These are phyloP conservation scores for Acer negundo DNA, from an alignment of 345 rosid genomes.

Conservation along the genomic window DNA sequence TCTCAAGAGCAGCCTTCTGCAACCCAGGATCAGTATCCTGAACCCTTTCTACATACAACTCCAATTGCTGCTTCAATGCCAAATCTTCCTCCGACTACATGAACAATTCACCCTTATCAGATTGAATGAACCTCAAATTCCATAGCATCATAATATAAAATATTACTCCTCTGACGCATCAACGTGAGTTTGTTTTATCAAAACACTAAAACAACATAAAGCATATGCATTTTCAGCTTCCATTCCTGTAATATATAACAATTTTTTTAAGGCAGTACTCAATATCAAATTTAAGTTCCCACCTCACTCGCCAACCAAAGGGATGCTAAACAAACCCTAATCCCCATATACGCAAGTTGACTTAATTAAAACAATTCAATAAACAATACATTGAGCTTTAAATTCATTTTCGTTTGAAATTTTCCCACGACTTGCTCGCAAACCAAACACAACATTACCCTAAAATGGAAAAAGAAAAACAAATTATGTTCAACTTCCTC, in stretches of 20 bases:
- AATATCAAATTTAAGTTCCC: background rate
- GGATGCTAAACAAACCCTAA: background rate
- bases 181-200: background rate
- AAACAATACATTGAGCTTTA: background rate
- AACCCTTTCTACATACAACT: slow-evolving; percentile 91
- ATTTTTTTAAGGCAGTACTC: background rate
- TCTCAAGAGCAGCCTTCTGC: slow-evolving; percentile 91
- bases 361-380: background rate
- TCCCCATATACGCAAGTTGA: too few relatives aligned
- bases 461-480: background rate
- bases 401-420: background rate
- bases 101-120: slow-evolving; percentile 1
- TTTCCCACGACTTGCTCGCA: background rate
- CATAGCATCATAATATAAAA: background rate
- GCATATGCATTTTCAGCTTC: background rate
- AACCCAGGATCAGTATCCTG: slow-evolving; percentile 86
- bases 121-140: background rate
- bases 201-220: background rate
- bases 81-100: slow-evolving; percentile 93
- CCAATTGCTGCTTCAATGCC: slow-evolving; percentile 88
- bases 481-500: background rate
- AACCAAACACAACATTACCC: slow-evolving; percentile 1
- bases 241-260: background rate
- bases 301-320: too few relatives aligned
- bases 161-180: background rate